Evolutionary conservation across 2,329 filamentous ascomycete genomes (phyloP), one percentile per base, ranked within the genome.

Genomic region (Zarea fungicola): DNA sequence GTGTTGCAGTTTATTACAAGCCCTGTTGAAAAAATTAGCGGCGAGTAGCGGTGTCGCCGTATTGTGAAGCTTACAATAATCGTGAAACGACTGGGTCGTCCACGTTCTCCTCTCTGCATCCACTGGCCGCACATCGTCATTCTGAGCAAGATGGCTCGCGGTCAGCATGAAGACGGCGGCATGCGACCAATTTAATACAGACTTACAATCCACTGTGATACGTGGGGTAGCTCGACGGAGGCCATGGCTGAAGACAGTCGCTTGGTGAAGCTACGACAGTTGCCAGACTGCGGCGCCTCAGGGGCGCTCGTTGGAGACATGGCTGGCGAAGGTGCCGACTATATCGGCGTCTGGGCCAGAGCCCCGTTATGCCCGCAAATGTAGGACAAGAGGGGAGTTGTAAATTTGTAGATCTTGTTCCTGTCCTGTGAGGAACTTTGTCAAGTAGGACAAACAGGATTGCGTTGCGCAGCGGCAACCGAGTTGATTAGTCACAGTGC

Each of bases 61-160:
- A 19, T 14, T 1, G 21, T n/a, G 18, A 13, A 11, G 36, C 61
- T 23, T 55, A 73, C 72, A 74, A 44, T 64, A 72, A 55, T 73
- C 72, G 54, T 71, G 66, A 37, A 69, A 75, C 4, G 69, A 52
- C 67, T 50, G 18, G 22, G 65, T 66, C 4, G 60, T 65, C 71
- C 70, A 76, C 5, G 69, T 74, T 14, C 70, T 62, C 36, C 70
- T 62, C 36, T 56, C 64, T 1, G 63, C 57, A 50, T 73, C 71
- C 23, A 74, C 67, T 9, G 74, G 75, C 3, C 72, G 70, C 49
- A 77, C 73, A 55, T 78, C 74, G 53, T 77, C 67, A 56, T 77
- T 77, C 66, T 69, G 34, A 14, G 18, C 13, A 28, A 6, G 16
- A 13, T 4, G 40, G 55, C 45, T 49, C 45, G 45, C 23, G 19